Evolutionary conservation across 306 rosid genomes (phyloP), one percentile per base, ranked within the genome.

Genomic region (Vicia villosa): DNA sequence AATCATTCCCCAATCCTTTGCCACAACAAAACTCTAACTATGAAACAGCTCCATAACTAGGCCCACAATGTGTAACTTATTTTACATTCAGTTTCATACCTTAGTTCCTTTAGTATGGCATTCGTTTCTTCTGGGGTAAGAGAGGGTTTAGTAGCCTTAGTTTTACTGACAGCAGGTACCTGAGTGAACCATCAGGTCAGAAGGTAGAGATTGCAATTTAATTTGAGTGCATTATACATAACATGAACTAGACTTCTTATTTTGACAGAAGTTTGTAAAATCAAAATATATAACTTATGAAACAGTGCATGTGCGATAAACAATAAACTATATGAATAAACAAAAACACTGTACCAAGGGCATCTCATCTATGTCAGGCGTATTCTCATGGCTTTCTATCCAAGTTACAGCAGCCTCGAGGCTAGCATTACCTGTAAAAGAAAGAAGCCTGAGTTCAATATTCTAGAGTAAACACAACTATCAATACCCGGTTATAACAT

Each of bases 311-410:
- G 17, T 0, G 42, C n/a, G 38, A 61, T 36, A 66, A 66, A 68
- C 58, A 66, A 57, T 46, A 74, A 24, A 46, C 56, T 59, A 38
- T 51, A 68, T 15, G 5, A 62, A 46, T 28, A 60, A 45, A 64
- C 11, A 52, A 15, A 68, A 57, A 50, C 20, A 38, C 3, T 66
- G 38, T 91, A 94, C 99, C 94, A 83, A 56, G 74, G 97, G 96
- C 91, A 94, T 88, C 84, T 91, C 80, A 69, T 94, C 99, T 64
- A 94, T 82, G 74, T 88, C 92, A 13, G 85, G 55, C 54, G 86
- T 96, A 82, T 84, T 75, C 83, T 94, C 99, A 34, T 89, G 96
- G 78, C 91, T 97, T 45, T 87, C 97, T 68, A 94, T 79, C 99
- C 99, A 94, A 77, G 66, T 88, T 51, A 94, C 85, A 20, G 97